Evolutionary conservation across 441 rosid genomes (phyloP), one percentile per base, ranked within the genome.

Genomic region (Jatropha multifida): DNA sequence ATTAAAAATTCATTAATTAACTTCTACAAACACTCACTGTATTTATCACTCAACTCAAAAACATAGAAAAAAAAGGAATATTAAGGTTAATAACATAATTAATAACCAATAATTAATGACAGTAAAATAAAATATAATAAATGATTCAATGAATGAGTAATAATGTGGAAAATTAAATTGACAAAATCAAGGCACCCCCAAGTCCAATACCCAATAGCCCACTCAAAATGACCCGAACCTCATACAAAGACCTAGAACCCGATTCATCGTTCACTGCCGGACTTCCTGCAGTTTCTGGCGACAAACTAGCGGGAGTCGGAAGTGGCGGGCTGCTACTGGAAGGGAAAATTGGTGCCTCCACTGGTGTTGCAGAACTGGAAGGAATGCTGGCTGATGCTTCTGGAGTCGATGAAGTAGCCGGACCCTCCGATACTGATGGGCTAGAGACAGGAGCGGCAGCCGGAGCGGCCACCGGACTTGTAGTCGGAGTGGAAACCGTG

Each of bases 311-410:
- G 2, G 86, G 82, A 32, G 80, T 51, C 0, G 83, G 48, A 54
- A 54, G 73, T 0, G 84, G 77, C 0, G 90, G 90, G 52, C 81
- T 79, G 15, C 88, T 81, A 40, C 74, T 83, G 0, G 88, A 87
- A 2, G 95, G 95, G 73, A 88, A 83, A 42, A 85, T 80, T 0
- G 95, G 95, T 11, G 88, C 65, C 64, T 72, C 81, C 0, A 84
- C 81, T 13, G 94, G 93, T 41, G 88, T 71, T 38, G 86, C 76
- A 0, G 94, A 76, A 76, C 83, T 85, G 0, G 90, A 79, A 1
- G 92, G 90, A 75, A 83, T 76, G 61, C 52, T 69, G 11, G 80
- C 81, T 13, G 76, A 74, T 54, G 78, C 61, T 76, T 78, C 67
- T 9, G 90, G 86, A 3, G 66, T 79, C 0, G 86, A 62, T 7